These are phyloP conservation scores for Suillus fuscotomentosus DNA, from an alignment of 768 basidiomycete genomes.

Conservation along the genomic window DNA sequence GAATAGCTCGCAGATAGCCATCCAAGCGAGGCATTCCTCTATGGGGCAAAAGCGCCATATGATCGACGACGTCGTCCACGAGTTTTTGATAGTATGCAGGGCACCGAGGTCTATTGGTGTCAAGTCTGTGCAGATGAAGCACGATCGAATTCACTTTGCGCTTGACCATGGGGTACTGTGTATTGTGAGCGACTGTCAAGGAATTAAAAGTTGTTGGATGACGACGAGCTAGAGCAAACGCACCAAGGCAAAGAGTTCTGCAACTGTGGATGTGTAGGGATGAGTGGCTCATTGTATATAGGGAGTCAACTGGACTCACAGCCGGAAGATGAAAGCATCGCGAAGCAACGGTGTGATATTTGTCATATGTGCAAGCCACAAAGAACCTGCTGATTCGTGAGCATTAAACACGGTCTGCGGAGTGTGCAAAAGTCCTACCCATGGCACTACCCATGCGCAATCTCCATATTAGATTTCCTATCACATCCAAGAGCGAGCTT, in stretches of 20 bases:
- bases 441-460: constrained; percentile 27
- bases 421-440: constrained; percentile 19
- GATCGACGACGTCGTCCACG: background rate
- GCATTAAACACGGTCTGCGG: background rate
- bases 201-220: background rate
- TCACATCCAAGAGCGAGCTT: constrained; percentile 10
- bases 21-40: background rate
- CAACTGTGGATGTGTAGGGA: constrained; percentile 35
- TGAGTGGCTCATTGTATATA: background rate
- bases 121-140: too few species aligned
- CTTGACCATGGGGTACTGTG: background rate
- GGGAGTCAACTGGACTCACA: constrained; percentile 36
- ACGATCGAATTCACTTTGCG: background rate
- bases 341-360: constrained; percentile 22
- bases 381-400: background rate
- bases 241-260: constrained; percentile 47
- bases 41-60: background rate
- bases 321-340: constrained; percentile 42
- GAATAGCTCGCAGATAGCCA: constrained; percentile 13
- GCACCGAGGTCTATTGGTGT: background rate
- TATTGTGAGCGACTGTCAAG: background rate
- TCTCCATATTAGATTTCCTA: constrained; percentile 24
- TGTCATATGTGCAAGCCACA: constrained; percentile 7
- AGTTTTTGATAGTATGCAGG: background rate
- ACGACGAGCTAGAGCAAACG: constrained; percentile 16